A percentile compares a stretch with the other conserved stretches of the same genome.
Conservation (phyloP, 192 early-diverging fungal species). For the Coemansia umbellata region DNA sequence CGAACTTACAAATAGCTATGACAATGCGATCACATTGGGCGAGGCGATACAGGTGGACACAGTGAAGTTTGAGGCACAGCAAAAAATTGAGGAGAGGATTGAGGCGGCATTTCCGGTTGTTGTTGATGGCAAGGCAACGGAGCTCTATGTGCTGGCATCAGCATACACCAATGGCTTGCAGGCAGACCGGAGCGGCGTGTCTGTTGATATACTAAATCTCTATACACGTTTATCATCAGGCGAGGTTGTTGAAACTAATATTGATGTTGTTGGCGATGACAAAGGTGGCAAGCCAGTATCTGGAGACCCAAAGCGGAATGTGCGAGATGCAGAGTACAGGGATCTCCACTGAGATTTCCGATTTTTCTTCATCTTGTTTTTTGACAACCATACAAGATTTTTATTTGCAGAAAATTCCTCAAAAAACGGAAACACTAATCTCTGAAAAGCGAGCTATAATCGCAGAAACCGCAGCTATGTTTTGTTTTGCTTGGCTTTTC, state of each 20-base stretch:
- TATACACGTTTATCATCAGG: conserved; percentile 9
- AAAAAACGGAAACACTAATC: too few species aligned
- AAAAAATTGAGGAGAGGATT: neutral
- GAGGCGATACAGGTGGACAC: conserved; percentile 15
- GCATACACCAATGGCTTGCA: conserved; percentile 1
- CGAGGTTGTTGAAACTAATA: conserved; percentile 4
- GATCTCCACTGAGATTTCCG: too few species aligned
- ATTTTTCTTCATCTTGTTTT: too few species aligned
- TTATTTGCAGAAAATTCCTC: too few species aligned
- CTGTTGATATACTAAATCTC: neutral
- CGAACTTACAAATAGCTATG: neutral
- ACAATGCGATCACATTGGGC: conserved; percentile 13
- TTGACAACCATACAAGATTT: too few species aligned
- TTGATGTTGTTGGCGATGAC: neutral
- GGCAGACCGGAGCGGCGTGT: neutral
- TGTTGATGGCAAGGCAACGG: conserved; percentile 9
- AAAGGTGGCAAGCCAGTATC: neutral
- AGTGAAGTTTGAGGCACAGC: neutral
- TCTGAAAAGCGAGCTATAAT: too few species aligned
- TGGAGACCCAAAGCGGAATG: neutral
- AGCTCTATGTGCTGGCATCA: conserved; percentile 18
- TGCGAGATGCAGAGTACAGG: conserved; percentile 38
- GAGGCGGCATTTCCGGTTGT: conserved; percentile 36
- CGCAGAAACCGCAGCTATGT: too few species aligned
- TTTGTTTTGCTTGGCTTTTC: too few species aligned